These are phyloP conservation scores for Pinus taeda DNA, from an alignment of 75 land plant species.

Conservation along the genomic window DNA sequence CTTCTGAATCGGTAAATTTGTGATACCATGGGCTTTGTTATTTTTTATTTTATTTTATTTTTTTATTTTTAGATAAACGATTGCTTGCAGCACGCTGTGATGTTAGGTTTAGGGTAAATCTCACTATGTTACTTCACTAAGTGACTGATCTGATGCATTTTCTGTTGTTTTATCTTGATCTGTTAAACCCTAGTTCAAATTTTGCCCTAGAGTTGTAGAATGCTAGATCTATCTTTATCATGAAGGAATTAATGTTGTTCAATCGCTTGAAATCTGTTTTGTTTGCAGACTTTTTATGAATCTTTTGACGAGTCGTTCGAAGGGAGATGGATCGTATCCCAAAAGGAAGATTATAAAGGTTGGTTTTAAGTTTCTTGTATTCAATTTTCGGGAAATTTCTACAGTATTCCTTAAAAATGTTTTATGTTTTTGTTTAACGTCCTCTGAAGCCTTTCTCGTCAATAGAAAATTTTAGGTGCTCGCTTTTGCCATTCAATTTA, in stretches of 20 bases:
- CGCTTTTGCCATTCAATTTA: too few relatives aligned
- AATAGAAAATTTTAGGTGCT: too few relatives aligned
- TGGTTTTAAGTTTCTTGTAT: too few relatives aligned
- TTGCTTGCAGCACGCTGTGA: background rate
- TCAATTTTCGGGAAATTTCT: too few relatives aligned
- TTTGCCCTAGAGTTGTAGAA: background rate
- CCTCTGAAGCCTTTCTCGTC: too few relatives aligned
- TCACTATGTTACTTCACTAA: background rate
- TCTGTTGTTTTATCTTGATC: background rate
- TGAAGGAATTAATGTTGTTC: background rate
- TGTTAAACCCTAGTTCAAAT: background rate
- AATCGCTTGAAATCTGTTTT: background rate
- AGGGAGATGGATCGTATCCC: constrained; percentile 60
- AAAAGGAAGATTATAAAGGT: constrained; percentile 63
- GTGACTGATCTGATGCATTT: background rate
- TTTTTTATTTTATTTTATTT: too few relatives aligned
- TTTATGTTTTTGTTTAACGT: too few relatives aligned
- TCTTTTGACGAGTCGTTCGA: constrained; percentile 64
- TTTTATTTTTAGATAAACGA: too few relatives aligned
- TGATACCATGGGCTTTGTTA: background rate
- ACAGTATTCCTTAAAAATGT: too few relatives aligned
- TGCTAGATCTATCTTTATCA: background rate
- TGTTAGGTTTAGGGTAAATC: background rate
- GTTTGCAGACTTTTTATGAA: constrained; percentile 50
- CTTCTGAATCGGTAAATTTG: background rate